Evolutionary conservation across 441 rosid genomes (phyloP).

Genomic region (Erodium texanum): DNA sequence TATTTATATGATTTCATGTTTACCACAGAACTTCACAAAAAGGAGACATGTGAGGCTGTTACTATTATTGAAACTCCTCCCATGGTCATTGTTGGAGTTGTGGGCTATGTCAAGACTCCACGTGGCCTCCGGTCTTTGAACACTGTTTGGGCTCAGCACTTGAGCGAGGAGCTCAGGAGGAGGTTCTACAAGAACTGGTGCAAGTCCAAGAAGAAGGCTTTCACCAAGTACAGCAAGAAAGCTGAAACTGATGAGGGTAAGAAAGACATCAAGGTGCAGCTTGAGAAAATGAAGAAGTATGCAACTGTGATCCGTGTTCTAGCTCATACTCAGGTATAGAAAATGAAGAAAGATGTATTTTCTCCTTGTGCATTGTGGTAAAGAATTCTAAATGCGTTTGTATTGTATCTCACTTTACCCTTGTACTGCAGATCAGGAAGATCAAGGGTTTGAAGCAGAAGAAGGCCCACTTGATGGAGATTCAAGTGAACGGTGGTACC

Average conservation of each 20-base stretch:
- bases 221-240: slow-evolving; percentile 55
- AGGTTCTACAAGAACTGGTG: slow-evolving; percentile 90
- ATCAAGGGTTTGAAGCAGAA: slow-evolving; percentile 91
- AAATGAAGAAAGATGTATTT: too few relatives aligned
- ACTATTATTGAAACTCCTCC: slow-evolving; percentile 78
- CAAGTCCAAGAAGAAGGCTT: slow-evolving; percentile 88
- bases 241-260: slow-evolving; percentile 60
- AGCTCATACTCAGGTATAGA: too few relatives aligned
- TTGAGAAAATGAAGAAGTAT: slow-evolving; percentile 81
- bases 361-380: too few relatives aligned
- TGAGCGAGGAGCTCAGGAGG: slow-evolving; percentile 72
- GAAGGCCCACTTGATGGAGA: slow-evolving; percentile 86
- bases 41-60: slow-evolving; percentile 89
- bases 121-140: slow-evolving; percentile 65
- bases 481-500: slow-evolving; percentile 79
- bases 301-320: slow-evolving; percentile 17
- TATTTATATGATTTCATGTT: too few relatives aligned
- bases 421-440: slow-evolving; percentile 37
- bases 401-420: too few relatives aligned
- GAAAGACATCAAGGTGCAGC: slow-evolving; percentile 53
- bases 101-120: slow-evolving; percentile 72
- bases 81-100: slow-evolving; percentile 82
- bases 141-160: slow-evolving; percentile 93
- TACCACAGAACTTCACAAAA: slow-evolving; percentile 67
- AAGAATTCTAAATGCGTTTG: too few relatives aligned